Conservation (phyloP, 2,329 filamentous ascomycete species). For the Leptosphaerulina australis region DNA sequence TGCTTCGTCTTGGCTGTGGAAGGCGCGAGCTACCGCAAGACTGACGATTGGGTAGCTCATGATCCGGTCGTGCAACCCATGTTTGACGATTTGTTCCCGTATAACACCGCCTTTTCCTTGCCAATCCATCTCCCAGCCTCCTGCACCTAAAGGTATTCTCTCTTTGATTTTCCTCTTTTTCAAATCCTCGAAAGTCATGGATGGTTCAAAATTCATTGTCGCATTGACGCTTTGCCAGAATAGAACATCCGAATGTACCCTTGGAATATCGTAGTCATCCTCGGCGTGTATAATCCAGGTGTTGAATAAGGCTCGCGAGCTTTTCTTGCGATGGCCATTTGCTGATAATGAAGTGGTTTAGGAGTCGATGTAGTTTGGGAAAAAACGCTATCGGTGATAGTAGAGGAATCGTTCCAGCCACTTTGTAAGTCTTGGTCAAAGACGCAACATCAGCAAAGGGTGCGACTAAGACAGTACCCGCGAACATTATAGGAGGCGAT, state of each 20-base stretch:
- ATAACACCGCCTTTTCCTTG: constrained; percentile 56
- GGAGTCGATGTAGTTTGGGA: constrained; percentile 48
- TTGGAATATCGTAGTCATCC: constrained; percentile 60
- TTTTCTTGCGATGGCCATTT: constrained; percentile 61
- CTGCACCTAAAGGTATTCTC: constrained; percentile 54
- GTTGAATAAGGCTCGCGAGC: constrained; percentile 53
- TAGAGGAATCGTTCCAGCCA: constrained; percentile 62
- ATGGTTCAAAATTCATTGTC: constrained; percentile 34
- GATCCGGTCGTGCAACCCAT: constrained; percentile 63
- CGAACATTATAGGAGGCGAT: constrained; percentile 55
- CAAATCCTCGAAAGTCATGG: constrained; percentile 54
- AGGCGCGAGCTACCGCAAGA: constrained; percentile 58
- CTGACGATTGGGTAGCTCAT: constrained; percentile 64
- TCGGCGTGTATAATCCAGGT: constrained; percentile 55
- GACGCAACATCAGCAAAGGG: constrained; percentile 62
- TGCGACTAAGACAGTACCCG: constrained; percentile 62
- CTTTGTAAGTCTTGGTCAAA: constrained; percentile 62
- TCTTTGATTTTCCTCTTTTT: constrained; percentile 51
- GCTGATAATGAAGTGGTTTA: constrained; percentile 56
- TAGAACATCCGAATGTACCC: constrained; percentile 56
- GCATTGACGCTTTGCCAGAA: constrained; percentile 64
- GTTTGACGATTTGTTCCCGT: constrained; percentile 61
- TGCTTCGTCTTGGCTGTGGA: constrained; percentile 38
- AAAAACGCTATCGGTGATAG: constrained; percentile 59
- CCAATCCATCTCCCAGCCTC: constrained; percentile 59